These are phyloP conservation scores for Blastocystis hominis DNA, from an alignment of 352 stramenopile genomes.

Conservation along the genomic window DNA sequence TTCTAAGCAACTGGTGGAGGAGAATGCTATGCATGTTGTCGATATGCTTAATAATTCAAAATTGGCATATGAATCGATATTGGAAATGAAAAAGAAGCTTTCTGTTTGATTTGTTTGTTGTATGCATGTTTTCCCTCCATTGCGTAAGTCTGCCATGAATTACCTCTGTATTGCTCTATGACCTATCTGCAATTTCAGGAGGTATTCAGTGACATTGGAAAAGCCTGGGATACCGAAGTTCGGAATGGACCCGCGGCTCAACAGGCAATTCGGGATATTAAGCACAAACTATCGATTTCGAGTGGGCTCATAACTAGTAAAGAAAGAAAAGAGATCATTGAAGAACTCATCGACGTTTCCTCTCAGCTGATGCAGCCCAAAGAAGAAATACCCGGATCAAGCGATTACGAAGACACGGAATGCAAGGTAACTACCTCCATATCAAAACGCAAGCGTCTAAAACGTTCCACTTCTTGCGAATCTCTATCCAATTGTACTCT, in stretches of 20 bases:
- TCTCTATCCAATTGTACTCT: not conserved
- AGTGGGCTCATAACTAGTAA: not conserved
- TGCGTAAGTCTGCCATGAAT: not conserved
- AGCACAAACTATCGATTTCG: not conserved
- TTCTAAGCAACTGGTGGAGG: not conserved
- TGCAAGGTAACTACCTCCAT: not conserved
- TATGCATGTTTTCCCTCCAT: conserved; percentile 32
- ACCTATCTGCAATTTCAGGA: not conserved
- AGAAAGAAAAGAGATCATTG: not conserved
- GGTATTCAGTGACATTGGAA: conserved; percentile 21
- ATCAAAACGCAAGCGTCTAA: not conserved
- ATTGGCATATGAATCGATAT: not conserved
- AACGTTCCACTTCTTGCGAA: not conserved
- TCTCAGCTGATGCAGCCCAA: not conserved
- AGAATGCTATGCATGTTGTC: not conserved
- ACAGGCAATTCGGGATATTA: not conserved
- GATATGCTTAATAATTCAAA: not conserved
- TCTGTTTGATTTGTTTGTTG: conserved; percentile 36
- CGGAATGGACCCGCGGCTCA: not conserved
- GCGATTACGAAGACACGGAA: not conserved
- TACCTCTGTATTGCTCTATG: not conserved
- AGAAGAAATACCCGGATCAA: not conserved
- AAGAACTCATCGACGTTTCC: conserved; percentile 24
- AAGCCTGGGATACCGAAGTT: not conserved
- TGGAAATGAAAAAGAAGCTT: not conserved